These are phyloP conservation scores for Citrus unshiu DNA, from an alignment of 345 rosid species.

Conservation along the genomic window DNA sequence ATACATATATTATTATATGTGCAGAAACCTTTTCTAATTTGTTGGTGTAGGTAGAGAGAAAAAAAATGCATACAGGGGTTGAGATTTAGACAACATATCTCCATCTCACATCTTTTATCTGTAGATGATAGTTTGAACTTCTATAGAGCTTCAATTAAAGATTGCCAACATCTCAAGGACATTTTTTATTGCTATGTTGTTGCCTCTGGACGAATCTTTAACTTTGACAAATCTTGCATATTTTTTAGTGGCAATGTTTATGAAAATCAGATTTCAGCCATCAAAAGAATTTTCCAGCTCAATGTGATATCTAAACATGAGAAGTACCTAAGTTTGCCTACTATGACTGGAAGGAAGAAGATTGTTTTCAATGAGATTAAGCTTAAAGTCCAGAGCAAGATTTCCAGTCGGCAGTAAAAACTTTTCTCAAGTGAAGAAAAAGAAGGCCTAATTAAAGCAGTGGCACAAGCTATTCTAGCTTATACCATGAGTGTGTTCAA, in stretches of 20 bases:
- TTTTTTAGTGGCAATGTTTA: background rate
- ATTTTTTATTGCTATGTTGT: background rate
- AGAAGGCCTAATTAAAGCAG: background rate
- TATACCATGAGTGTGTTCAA: background rate
- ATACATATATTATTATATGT: background rate
- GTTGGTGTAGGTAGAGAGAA: background rate
- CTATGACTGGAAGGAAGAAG: background rate
- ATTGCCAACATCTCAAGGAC: background rate
- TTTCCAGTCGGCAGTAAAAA: background rate
- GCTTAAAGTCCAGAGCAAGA: background rate
- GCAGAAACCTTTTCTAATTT: background rate
- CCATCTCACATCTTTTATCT: background rate
- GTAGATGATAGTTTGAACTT: background rate
- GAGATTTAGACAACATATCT: background rate
- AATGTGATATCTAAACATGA: background rate
- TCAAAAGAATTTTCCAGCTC: background rate
- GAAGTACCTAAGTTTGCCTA: background rate
- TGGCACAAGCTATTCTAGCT: background rate
- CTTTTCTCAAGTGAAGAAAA: background rate
- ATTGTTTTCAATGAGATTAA: background rate
- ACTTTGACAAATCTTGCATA: background rate
- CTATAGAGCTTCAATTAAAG: background rate
- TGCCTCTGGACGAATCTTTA: background rate
- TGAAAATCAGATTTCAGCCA: background rate
- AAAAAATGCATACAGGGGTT: background rate